Percentiles rank a stretch among this genome's conserved stretches.
Evolutionary conservation across 2,329 filamentous ascomycete species (phyloP).

Genomic region (Aspergillus versicolor): DNA sequence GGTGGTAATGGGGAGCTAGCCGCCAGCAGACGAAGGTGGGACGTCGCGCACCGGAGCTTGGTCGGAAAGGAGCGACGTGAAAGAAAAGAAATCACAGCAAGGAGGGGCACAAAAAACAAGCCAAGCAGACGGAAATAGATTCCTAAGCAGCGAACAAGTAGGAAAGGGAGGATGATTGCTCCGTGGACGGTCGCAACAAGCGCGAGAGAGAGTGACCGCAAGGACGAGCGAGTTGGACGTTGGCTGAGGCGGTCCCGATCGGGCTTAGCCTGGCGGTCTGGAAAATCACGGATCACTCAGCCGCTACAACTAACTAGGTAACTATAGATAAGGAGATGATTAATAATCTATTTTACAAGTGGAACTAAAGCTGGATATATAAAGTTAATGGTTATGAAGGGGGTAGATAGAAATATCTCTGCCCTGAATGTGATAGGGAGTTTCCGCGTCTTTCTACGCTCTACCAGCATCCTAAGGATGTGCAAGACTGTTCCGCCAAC

Average conservation of each 20-base stretch:
- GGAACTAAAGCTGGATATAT: too few relatives aligned
- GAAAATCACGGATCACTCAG: neutral
- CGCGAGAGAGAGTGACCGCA: constrained; percentile 9
- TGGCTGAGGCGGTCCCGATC: constrained; percentile 10
- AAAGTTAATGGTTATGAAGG: too few relatives aligned
- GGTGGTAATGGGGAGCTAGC: constrained; percentile 6
- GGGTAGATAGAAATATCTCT: too few relatives aligned
- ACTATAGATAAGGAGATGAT: too few relatives aligned
- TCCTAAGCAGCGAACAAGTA: constrained; percentile 13
- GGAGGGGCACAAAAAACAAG: constrained; percentile 1
- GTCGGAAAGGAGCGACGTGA: constrained; percentile 22
- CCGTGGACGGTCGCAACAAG: constrained; percentile 10
- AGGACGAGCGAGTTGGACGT: constrained; percentile 10
- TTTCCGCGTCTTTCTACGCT: too few relatives aligned
- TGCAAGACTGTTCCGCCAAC: too few relatives aligned
- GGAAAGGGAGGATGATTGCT: constrained; percentile 10
- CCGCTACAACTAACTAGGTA: too few relatives aligned
- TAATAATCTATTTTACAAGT: too few relatives aligned
- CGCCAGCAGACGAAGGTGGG: constrained; percentile 16
- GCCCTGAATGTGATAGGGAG: too few relatives aligned
- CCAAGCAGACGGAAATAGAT: constrained; percentile 13
- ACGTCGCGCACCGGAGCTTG: constrained; percentile 19
- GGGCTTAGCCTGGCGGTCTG: constrained; percentile 16
- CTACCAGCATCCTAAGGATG: too few relatives aligned
- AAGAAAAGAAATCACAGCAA: constrained; percentile 4